Conservation (phyloP, 352 stramenopile genomes). For the Globisporangium emineosum region DNA sequence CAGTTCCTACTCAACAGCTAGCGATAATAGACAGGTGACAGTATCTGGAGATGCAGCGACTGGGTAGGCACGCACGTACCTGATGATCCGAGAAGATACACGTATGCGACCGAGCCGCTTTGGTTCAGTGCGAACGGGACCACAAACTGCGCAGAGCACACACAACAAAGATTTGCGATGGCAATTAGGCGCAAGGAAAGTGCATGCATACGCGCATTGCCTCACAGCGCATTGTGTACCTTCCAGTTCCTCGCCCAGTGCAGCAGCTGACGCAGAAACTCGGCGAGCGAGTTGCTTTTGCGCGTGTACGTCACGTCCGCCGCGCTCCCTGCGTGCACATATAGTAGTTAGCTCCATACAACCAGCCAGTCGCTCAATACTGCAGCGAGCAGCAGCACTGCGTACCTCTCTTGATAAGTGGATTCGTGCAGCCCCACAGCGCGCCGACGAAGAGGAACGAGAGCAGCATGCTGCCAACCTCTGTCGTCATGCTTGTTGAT, state of each 20-base stretch:
- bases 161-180: not conserved
- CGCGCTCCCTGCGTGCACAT: slow-evolving; percentile 37
- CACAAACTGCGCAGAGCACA: slow-evolving; percentile 48
- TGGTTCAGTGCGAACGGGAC: slow-evolving; percentile 83
- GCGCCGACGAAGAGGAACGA: slow-evolving; percentile 84
- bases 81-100: slow-evolving; percentile 71
- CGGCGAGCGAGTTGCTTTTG: slow-evolving; percentile 49
- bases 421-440: slow-evolving; percentile 86
- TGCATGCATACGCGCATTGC: not conserved
- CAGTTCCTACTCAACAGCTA: not conserved
- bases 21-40: not conserved
- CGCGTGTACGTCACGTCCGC: slow-evolving; percentile 50
- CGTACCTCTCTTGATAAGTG: slow-evolving; percentile 76
- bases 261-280: slow-evolving; percentile 46
- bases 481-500: not conserved
- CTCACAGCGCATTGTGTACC: slow-evolving; percentile 26
- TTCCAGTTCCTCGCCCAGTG: slow-evolving; percentile 70
- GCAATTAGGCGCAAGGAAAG: too few species aligned
- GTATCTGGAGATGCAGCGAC: not conserved
- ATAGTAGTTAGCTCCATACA: not conserved
- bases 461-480: slow-evolving; percentile 36
- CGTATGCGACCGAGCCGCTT: slow-evolving; percentile 78
- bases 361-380: not conserved
- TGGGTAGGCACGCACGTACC: slow-evolving; percentile 27
- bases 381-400: not conserved